Base-by-base conservation (phyloP, 1,284 basidiomycete species). In the Peniophora sp. region DNA sequence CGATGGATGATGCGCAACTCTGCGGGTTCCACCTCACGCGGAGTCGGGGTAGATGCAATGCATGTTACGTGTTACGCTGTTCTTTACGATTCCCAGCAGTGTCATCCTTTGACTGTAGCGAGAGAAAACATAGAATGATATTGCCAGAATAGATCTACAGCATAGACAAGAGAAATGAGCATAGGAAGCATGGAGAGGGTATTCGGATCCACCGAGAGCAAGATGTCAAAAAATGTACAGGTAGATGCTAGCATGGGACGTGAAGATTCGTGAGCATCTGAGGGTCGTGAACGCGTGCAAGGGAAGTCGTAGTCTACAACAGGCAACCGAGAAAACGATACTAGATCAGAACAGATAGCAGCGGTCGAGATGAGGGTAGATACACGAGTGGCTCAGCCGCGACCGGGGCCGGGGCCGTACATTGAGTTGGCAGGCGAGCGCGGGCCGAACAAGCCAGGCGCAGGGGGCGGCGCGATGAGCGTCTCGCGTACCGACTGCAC, bases 401-500 rank as follows among this genome's bases (percentile, higher is more conserved):
- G n/a, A n/a, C n/a, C n/a, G n/a, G n/a, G n/a, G n/a, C n/a, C n/a
- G 25, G 20, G 20, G 12, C 27, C 27, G 27, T 32, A 32, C 19
- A 50, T 23, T 17, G 74, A 74, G 49, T 62, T 61, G 23, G 69
- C 62, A 8, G 78, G 75, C 23, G 77, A 73, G 44, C 77, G 67
- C 45, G 81, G 79, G 25, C 82, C 81, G 55, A 84, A 83, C 56
- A 83, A 62, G 36, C 80, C 80, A 46, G 75, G 78, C 48, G 72
- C 76, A 45, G 65, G 67, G 16, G 71, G 71, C 17, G 80, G 80
- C 32, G 80, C 76, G 38, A 79, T 65, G 3, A 81, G 60, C 11
- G 72, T 77, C 9, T 75, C 70, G 47, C 73, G 65, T 2, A 72
- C 73, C 17, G 71, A 70, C 19, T 80, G 75, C 2, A 76, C 78